Conservation (phyloP, 768 basidiomycete genomes). For the Amanita muscaria region DNA sequence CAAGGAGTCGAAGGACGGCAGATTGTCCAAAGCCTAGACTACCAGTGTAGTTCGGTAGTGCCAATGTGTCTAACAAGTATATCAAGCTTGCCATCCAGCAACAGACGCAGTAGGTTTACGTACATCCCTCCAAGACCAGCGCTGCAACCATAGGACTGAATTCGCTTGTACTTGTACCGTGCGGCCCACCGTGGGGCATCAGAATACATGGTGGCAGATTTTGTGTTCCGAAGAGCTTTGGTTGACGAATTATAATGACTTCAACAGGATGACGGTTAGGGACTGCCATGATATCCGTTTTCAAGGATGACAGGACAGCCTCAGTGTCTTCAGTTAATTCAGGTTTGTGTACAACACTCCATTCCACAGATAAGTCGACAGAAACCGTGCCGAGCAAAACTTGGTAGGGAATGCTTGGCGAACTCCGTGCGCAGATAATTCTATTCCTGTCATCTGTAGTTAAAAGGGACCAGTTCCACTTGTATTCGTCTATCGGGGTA, state of each 20-base stretch:
- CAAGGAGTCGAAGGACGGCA: constrained; percentile 45
- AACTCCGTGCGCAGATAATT: constrained; percentile 43
- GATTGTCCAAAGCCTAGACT: constrained; percentile 58
- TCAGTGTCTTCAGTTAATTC: constrained; percentile 25
- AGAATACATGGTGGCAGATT: constrained; percentile 33
- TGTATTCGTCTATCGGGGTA: background rate
- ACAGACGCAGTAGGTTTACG: constrained; percentile 15
- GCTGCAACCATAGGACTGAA: constrained; percentile 37
- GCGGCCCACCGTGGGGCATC: constrained; percentile 57
- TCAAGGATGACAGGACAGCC: constrained; percentile 31
- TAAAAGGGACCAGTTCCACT: constrained; percentile 40
- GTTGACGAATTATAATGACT: constrained; percentile 40
- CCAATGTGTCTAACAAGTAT: constrained; percentile 36
- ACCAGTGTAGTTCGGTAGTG: constrained; percentile 59
- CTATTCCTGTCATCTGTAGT: constrained; percentile 34
- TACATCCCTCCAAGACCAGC: constrained; percentile 55
- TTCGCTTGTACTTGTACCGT: constrained; percentile 35
- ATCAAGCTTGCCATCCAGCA: background rate
- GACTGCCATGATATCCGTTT: constrained; percentile 37
- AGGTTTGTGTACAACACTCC: background rate
- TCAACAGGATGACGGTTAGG: constrained; percentile 43
- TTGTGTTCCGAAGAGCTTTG: constrained; percentile 12
- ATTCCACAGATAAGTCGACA: background rate
- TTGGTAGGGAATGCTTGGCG: constrained; percentile 36
- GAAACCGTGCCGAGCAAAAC: constrained; percentile 33